These are phyloP conservation scores for Magnusiomyces fungicola DNA, from an alignment of 1,139 yeast species.

Conservation along the genomic window DNA sequence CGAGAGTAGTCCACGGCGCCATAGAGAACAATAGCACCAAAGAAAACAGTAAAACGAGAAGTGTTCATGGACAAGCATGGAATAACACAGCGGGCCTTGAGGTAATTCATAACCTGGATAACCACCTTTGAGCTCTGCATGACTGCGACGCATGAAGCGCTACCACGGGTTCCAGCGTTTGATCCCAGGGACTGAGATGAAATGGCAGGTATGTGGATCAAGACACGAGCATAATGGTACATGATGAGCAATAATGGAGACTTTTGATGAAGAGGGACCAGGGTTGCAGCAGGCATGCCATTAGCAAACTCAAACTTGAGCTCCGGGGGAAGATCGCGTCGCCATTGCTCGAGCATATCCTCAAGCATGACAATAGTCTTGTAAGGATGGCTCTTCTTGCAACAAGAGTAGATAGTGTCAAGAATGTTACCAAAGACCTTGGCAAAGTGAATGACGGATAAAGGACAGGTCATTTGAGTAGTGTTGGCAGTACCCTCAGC, in stretches of 20 bases:
- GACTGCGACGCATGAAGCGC: slow-evolving; percentile 57
- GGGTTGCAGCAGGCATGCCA: slow-evolving; percentile 45
- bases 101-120: slow-evolving; percentile 48
- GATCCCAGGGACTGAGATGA: slow-evolving; percentile 34
- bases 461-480: slow-evolving; percentile 22
- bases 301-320: slow-evolving; percentile 59
- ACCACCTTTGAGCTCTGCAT: slow-evolving; percentile 71
- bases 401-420: slow-evolving; percentile 44
- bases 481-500: slow-evolving; percentile 6
- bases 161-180: slow-evolving; percentile 33
- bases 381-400: slow-evolving; percentile 38
- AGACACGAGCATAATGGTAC: slow-evolving; percentile 71
- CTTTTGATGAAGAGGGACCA: slow-evolving; percentile 40
- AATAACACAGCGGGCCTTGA: slow-evolving; percentile 38
- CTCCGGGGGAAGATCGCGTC: slow-evolving; percentile 56
- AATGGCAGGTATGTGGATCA: slow-evolving; percentile 73
- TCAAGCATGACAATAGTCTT: slow-evolving; percentile 44
- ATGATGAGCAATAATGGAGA: slow-evolving; percentile 55
- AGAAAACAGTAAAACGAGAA: slow-evolving; percentile 60
- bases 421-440: slow-evolving; percentile 68
- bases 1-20: slow-evolving; percentile 77
- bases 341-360: slow-evolving; percentile 71
- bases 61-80: slow-evolving; percentile 62
- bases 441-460: slow-evolving; percentile 48
- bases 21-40: slow-evolving; percentile 64